Percentiles rank a stretch among this genome's conserved stretches.
phyloP scores from a whole-genome alignment of 1,284 basidiomycete species.

The Trametes hirsuta region DNA sequence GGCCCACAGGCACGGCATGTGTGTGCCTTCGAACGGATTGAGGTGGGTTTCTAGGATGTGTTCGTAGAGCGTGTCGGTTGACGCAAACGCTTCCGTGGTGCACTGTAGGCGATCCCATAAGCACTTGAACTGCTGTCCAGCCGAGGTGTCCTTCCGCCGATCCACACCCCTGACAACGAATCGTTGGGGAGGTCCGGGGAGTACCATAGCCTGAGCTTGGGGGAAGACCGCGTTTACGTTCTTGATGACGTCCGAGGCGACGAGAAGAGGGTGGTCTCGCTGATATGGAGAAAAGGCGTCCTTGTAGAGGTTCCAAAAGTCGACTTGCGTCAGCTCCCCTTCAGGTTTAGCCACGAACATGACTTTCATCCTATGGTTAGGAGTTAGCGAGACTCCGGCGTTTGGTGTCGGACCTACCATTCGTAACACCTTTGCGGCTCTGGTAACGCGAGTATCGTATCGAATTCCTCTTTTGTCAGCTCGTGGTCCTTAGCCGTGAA shows the following conservation, averaged over 20 bases:
- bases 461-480: constrained; percentile 68
- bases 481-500: constrained; percentile 56
- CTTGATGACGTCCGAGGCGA: constrained; percentile 88
- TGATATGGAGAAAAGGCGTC: constrained; percentile 63
- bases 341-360: constrained; percentile 75
- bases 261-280: constrained; percentile 62
- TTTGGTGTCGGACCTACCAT: constrained; percentile 54
- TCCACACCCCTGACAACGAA: constrained; percentile 85
- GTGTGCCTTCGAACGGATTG: constrained; percentile 43
- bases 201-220: constrained; percentile 81
- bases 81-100: constrained; percentile 45
- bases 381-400: background rate
- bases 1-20: constrained; percentile 66
- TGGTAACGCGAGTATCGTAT: constrained; percentile 53
- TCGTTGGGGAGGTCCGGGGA: constrained; percentile 65
- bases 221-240: constrained; percentile 81
- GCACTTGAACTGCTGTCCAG: constrained; percentile 66
- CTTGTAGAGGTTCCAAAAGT: constrained; percentile 89
- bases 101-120: constrained; percentile 69
- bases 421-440: constrained; percentile 80
- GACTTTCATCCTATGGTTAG: constrained; percentile 73
- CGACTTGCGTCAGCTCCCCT: constrained; percentile 85
- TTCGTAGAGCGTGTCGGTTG: constrained; percentile 64
- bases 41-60: constrained; percentile 64
- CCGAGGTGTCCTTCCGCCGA: constrained; percentile 58